Percentiles rank a stretch among this genome's conserved stretches.
phyloP scores from a whole-genome alignment of 169 alveolate species.

The Hepatocystis sp. region DNA sequence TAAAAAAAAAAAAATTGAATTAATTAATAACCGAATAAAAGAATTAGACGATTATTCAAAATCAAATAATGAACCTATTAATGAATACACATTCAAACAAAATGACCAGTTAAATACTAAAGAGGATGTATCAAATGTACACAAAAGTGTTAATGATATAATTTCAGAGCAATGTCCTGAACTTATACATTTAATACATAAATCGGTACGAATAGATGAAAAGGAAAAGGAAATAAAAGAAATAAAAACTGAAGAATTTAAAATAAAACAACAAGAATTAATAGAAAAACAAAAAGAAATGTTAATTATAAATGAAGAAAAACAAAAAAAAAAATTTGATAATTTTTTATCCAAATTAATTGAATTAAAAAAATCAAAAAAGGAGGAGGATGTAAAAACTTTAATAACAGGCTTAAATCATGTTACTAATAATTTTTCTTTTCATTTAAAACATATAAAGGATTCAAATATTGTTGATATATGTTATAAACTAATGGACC shows the following conservation, averaged over 20 bases:
- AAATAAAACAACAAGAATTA: constrained; percentile 5
- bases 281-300: background rate
- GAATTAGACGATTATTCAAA: constrained; percentile 61
- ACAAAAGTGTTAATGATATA: constrained; percentile 11
- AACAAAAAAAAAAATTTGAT: constrained; percentile 40
- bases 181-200: constrained; percentile 49
- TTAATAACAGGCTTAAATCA: constrained; percentile 34
- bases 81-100: constrained; percentile 5
- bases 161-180: constrained; percentile 69
- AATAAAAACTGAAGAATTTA: background rate
- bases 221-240: constrained; percentile 2
- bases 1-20: constrained; percentile 57
- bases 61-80: constrained; percentile 14
- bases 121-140: constrained; percentile 4
- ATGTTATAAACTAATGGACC: constrained; percentile 71
- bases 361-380: constrained; percentile 62
- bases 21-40: constrained; percentile 61
- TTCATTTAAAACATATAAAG: constrained; percentile 27
- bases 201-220: constrained; percentile 10
- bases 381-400: constrained; percentile 36
- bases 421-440: constrained; percentile 56
- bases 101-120: background rate
- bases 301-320: constrained; percentile 28
- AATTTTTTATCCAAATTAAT: constrained; percentile 41
- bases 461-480: constrained; percentile 55